phyloP scores from a whole-genome alignment of 1,284 basidiomycete species.

The Clitocybe nebularis region DNA sequence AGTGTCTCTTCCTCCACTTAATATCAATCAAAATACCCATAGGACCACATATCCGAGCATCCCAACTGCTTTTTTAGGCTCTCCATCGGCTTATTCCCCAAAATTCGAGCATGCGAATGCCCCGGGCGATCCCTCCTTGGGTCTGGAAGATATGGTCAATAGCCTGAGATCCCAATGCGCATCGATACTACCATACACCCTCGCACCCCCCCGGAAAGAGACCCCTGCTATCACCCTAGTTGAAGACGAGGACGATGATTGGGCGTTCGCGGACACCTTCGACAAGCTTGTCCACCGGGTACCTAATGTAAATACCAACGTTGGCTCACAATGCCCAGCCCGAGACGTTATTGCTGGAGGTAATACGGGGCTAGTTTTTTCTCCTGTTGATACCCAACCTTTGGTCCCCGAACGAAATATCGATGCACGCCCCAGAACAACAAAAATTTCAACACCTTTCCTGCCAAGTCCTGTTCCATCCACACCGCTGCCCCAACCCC shows the following conservation, averaged over 20 bases:
- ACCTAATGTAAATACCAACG: neutral
- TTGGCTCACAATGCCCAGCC: no score
- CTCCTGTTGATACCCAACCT: no score
- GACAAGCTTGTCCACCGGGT: neutral
- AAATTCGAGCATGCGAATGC: constrained; percentile 29
- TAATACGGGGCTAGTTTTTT: no score
- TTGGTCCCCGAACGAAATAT: no score
- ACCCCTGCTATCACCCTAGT: constrained; percentile 11
- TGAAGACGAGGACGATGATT: constrained; percentile 33
- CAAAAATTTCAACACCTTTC: no score
- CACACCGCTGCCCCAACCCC: constrained; percentile 9
- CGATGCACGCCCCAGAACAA: no score
- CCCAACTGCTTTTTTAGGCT: constrained; percentile 59
- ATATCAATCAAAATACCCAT: constrained; percentile 26
- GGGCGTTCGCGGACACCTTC: constrained; percentile 42
- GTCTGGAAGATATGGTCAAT: constrained; percentile 53
- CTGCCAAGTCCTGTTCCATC: constrained; percentile 16
- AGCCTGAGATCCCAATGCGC: constrained; percentile 43
- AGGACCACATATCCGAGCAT: constrained; percentile 49
- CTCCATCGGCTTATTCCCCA: constrained; percentile 44
- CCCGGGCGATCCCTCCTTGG: constrained; percentile 30
- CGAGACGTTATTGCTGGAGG: no score
- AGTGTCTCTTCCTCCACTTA: constrained; percentile 37
- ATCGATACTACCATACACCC: constrained; percentile 23
- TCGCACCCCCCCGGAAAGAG: constrained; percentile 12